Conservation (phyloP, 345 rosid genomes). For the Gossypium thurberi region DNA sequence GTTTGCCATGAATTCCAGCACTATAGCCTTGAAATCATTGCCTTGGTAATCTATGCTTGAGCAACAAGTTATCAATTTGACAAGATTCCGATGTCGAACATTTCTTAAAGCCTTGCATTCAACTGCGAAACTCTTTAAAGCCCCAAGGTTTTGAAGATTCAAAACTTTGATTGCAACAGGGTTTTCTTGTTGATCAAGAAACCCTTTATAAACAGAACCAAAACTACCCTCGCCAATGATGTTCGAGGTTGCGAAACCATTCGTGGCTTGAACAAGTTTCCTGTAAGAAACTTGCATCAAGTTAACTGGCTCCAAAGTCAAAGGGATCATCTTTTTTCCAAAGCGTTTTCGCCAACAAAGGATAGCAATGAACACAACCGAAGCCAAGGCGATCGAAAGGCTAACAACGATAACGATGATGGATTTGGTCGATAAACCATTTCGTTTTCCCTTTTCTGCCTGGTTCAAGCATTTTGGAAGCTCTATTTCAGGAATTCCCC, state of each 20-base stretch:
- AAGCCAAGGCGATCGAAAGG: background rate
- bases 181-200: background rate
- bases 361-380: background rate
- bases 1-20: slow-evolving; percentile 16
- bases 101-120: slow-evolving; percentile 25
- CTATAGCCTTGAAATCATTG: slow-evolving; percentile 24
- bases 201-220: slow-evolving; percentile 25
- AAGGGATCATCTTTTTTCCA: background rate
- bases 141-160: slow-evolving; percentile 19
- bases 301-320: background rate
- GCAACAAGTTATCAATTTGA: slow-evolving; percentile 20
- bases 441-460: background rate
- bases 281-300: slow-evolving; percentile 14
- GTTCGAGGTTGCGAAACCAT: slow-evolving; percentile 20
- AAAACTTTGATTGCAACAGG: slow-evolving; percentile 23
- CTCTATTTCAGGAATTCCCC: slow-evolving; percentile 19
- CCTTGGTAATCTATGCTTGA: slow-evolving; percentile 16
- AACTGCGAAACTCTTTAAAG: slow-evolving; percentile 20
- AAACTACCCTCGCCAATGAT: slow-evolving; percentile 23
- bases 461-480: slow-evolving; percentile 11
- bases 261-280: slow-evolving; percentile 22
- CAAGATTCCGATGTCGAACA: slow-evolving; percentile 23
- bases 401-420: background rate
- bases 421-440: background rate
- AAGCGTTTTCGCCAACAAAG: background rate